Base-by-base conservation (phyloP, 148 eudicot genomes). In the Oxyria digyna region DNA sequence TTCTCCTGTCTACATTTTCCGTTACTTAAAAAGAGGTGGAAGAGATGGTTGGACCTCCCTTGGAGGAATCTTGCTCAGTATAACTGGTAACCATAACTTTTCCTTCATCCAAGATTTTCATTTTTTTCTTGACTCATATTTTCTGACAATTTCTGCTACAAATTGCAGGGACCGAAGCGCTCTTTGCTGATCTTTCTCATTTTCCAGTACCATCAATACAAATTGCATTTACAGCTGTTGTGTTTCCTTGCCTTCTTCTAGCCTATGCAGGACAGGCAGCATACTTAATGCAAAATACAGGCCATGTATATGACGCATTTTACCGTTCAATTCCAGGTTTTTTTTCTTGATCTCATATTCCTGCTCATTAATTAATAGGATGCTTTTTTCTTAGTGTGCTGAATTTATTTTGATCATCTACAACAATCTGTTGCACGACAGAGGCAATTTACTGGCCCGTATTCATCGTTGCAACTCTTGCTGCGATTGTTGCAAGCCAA, bases 241-340 rank as follows among this genome's bases (percentile, higher is more conserved):
- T 94, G 31, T 94, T 94, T 73, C 98, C 98, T 67, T 87, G 95
- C 78, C 97, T 94, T 79, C 97, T 94, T 70, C 76, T 94, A 69
- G 96, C 97, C 71, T 94, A 94, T 83, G 81, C 87, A 41, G 98
- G 98, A 46, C 98, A 94, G 79, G 98, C 98, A 48, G 98, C 98
- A 26, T 94, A 90, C 75, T 92, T 94, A 52, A 82, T 84, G 81
- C 68, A 85, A 67, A 81, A 94, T 73, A 78, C 74, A 46, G 87
- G 81, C 8, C 98, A 94, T 78, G 92, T 82, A 5, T 37, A 31
- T 26, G 91, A 94, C 82, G 95, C 96, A 59, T 94, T 94, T 77
- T 94, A 94, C 75, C 97, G 81, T 52, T 94, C 98, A 21, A 94
- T 94, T 74, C 98, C 98, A 81, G 97, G 98, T 90, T 31, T 73